Base-by-base conservation (phyloP, 1,284 basidiomycete genomes). In the Marasmius sp. region DNA sequence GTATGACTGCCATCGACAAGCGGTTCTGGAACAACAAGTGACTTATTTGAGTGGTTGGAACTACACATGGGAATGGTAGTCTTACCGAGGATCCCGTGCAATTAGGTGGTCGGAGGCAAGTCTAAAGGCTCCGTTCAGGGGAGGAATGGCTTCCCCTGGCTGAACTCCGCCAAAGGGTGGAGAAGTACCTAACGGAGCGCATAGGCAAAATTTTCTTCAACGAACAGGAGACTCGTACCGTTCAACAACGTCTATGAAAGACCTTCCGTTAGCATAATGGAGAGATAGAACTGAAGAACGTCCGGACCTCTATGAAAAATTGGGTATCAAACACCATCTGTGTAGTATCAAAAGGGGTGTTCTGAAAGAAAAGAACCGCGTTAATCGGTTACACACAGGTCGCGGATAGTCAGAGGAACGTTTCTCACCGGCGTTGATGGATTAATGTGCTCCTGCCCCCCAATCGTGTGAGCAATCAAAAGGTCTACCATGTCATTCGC, bases 1-100 rank as follows among this genome's bases (percentile, higher is more conserved):
- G 66, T 72, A 70, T 34, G 62, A 67, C 61, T 77, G 76, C 76
- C 76, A 79, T 61, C 71, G 66, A 70, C 77, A 79, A 12, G 75
- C 68, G 8, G 72, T 73, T 57, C 70, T 66, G 16, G 60, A 39
- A 68, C 27, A 27, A 66, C 20, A n/a, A n/a, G n/a, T n/a, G 12
- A 18, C 66, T 41, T 69, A 64, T 57, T 56, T 57, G 48, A 58
- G 51, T 14, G 5, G 50, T 27, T 43, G 7, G 9, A 57, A 20
- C 20, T 18, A 34, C 3, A 16, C n/a, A 47, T 22, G 36, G n/a
- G 11, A 18, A 37, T 12, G 27, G 27, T 27, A 5, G 27, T 27
- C 27, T 45, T 48, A 50, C 22, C 45, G 37, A 18, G 50, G 43
- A 45, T 51, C 20, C 39, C 55, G 34, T 16, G 53, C 56, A n/a